Base-by-base conservation (phyloP, 805 yeast genomes). In the Saccharomycopsis guyanensis region DNA sequence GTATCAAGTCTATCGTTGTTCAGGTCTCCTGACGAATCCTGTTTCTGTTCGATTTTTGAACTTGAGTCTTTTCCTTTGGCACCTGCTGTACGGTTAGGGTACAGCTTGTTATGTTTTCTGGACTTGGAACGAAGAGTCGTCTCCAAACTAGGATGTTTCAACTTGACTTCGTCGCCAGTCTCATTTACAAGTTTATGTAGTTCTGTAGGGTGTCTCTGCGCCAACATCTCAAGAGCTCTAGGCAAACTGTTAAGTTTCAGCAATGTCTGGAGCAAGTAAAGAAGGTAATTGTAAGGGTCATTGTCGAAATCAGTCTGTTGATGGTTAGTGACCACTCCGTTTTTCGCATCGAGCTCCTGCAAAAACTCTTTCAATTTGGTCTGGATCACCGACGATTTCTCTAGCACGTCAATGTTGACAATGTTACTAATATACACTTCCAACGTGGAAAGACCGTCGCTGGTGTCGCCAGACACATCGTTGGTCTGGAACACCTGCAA, bases 161-260 rank as follows among this genome's bases (percentile, higher is more conserved):
- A 63, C 52, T 80, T 78, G 3, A 78, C 72, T 52, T 83, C 89
- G 47, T 79, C 85, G 3, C 79, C 75, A 1, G 82, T 70, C 51
- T 78, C 71, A 45, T 73, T 74, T 18, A 84, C 69, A 55, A 88
- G 61, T 38, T 72, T 77, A 53, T 78, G 82, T 12, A 84, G 57
- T 57, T 88, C 96, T 46, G 65, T 69, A 24, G 74, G 75, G 38
- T 75, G 68, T 40, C 83, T 70, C 33, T 75, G 75, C 3, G 68
- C 59, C 8, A 87, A 58, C 10, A 75, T 65, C 31, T 72, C 75
- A 16, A 82, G 62, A 2, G 82, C 78, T 24, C 72, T 74, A 12
- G 76, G 76, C 15, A 86, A 65, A 50, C 78, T 72, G 51, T 80
- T 79, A 48, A 86, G 64, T 42, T 75, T 80, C 31, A 73, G 69